Percentiles rank a stretch among this genome's conserved stretches.
Evolutionary conservation across 768 basidiomycete species (phyloP).

Genomic region (Amanita thiersii): DNA sequence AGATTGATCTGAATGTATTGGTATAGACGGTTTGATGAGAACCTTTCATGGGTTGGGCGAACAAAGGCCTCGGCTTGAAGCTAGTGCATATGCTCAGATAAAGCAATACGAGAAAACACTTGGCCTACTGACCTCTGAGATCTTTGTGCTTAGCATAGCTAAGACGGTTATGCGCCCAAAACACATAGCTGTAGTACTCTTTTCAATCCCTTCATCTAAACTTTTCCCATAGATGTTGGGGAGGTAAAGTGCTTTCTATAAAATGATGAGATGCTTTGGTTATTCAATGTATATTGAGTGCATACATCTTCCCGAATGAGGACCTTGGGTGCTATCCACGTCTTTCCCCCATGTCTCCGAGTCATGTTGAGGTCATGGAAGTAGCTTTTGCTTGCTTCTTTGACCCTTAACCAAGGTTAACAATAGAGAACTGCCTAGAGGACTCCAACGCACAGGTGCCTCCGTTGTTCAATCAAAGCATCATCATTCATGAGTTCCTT

Average conservation of each 20-base stretch:
- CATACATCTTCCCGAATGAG: slow-evolving; percentile 87
- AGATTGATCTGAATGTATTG: slow-evolving; percentile 84
- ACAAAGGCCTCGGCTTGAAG: slow-evolving; percentile 73
- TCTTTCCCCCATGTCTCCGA: slow-evolving; percentile 81
- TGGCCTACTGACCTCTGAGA: slow-evolving; percentile 65
- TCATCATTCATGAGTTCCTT: slow-evolving; percentile 70
- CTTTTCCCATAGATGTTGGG: slow-evolving; percentile 77
- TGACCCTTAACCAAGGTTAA: slow-evolving; percentile 24
- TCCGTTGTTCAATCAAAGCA: slow-evolving; percentile 59
- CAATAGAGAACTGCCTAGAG: not conserved
- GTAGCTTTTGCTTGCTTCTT: slow-evolving; percentile 67
- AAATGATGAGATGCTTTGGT: slow-evolving; percentile 8
- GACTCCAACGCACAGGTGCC: slow-evolving; percentile 40
- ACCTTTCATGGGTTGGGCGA: slow-evolving; percentile 44
- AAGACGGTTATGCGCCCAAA: slow-evolving; percentile 72
- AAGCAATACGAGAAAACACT: not conserved
- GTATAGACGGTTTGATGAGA: slow-evolving; percentile 48
- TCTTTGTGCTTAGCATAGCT: slow-evolving; percentile 74
- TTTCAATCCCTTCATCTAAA: slow-evolving; percentile 43
- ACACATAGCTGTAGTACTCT: slow-evolving; percentile 74
- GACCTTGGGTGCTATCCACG: slow-evolving; percentile 86
- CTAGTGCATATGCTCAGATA: slow-evolving; percentile 29
- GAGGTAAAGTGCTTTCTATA: slow-evolving; percentile 85
- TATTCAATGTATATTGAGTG: slow-evolving; percentile 10
- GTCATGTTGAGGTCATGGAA: slow-evolving; percentile 80